Conservation (phyloP, 352 stramenopile genomes). For the Aphanomyces stellatus region DNA sequence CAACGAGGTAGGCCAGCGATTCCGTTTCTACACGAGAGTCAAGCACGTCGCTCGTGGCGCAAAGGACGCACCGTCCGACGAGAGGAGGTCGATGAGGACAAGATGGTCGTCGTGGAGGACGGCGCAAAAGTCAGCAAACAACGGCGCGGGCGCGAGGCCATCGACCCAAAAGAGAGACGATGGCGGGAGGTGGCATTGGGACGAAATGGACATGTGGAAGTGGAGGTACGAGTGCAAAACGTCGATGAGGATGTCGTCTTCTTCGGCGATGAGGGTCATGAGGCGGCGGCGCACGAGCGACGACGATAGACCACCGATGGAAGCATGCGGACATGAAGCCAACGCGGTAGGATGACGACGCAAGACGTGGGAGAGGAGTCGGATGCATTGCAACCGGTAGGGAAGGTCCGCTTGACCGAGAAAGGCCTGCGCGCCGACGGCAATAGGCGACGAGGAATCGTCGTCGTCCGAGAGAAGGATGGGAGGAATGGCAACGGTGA, state of each 20-base stretch:
- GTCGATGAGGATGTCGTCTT: conserved; percentile 10
- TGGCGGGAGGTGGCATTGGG: not conserved
- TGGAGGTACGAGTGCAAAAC: not conserved
- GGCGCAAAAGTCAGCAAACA: conserved; percentile 11
- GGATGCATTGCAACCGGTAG: not conserved
- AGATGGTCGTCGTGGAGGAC: conserved; percentile 5
- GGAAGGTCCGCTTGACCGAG: not conserved
- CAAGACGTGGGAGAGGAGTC: not conserved
- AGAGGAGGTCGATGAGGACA: conserved; percentile 7
- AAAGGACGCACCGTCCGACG: not conserved
- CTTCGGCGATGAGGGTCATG: not conserved
- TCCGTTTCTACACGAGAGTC: conserved; percentile 6
- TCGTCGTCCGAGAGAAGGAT: not conserved
- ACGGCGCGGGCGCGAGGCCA: not conserved
- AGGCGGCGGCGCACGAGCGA: not conserved
- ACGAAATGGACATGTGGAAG: not conserved
- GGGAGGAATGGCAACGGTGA: not conserved
- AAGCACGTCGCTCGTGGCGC: not conserved
- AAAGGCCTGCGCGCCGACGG: not conserved
- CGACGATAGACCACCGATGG: not conserved
- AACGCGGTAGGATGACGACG: not conserved
- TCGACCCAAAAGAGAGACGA: not conserved
- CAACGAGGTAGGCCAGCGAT: conserved; percentile 1
- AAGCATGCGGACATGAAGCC: not conserved
- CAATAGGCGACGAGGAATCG: not conserved